Conservation (phyloP, 768 basidiomycete species). For the Podaxis rugospora region DNA sequence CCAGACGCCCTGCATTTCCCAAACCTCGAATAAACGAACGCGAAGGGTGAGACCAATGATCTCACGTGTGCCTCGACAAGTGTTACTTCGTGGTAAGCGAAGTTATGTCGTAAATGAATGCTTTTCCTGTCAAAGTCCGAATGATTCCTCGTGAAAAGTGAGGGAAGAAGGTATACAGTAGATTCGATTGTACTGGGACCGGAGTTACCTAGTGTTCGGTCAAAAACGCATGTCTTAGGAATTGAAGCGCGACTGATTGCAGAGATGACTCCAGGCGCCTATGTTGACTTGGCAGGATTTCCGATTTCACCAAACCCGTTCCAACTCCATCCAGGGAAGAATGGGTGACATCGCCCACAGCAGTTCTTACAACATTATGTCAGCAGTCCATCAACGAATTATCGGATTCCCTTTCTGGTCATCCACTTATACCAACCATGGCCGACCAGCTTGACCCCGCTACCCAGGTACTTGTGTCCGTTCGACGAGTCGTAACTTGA, state of each 20-base stretch:
- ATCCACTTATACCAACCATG: slow-evolving; percentile 27
- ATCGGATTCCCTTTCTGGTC: slow-evolving; percentile 5
- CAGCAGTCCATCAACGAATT: slow-evolving; percentile 7
- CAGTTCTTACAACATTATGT: not conserved
- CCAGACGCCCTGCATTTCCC: slow-evolving; percentile 19
- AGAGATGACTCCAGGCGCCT: not conserved
- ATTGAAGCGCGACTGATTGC: not conserved
- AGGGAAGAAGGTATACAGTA: not conserved
- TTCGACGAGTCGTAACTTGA: not conserved
- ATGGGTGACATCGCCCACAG: slow-evolving; percentile 4
- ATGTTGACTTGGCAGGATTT: slow-evolving; percentile 10
- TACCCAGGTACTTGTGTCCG: slow-evolving; percentile 50
- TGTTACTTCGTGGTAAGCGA: slow-evolving; percentile 7
- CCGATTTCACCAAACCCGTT: slow-evolving; percentile 4
- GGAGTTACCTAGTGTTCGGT: slow-evolving; percentile 7
- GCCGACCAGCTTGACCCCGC: slow-evolving; percentile 69
- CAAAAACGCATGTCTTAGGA: not conserved
- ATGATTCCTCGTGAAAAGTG: slow-evolving; percentile 4
- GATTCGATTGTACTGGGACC: slow-evolving; percentile 4
- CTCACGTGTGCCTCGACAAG: slow-evolving; percentile 30
- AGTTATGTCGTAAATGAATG: slow-evolving; percentile 6
- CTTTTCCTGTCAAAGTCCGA: not conserved
- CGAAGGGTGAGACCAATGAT: slow-evolving; percentile 24
- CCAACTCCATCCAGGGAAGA: slow-evolving; percentile 3
- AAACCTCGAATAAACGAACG: slow-evolving; percentile 17